phyloP scores from a whole-genome alignment of 805 yeast species.

The Maudiozyma serrabonitensis region DNA sequence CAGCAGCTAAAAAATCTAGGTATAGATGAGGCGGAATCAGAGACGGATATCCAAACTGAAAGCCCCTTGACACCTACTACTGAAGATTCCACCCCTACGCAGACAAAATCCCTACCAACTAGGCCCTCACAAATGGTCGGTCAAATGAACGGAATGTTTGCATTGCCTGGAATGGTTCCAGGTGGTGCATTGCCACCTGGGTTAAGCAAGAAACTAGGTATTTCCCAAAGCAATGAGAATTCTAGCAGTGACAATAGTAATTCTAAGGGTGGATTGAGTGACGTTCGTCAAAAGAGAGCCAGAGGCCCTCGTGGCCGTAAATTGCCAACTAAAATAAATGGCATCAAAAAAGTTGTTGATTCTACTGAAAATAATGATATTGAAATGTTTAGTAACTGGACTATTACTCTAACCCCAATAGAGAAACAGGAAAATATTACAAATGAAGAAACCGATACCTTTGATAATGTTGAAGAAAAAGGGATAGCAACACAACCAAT shows the following conservation, averaged over 20 bases:
- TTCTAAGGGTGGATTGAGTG: neutral
- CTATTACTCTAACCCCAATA: slow-evolving; percentile 2
- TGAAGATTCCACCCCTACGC: slow-evolving; percentile 5
- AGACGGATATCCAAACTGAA: slow-evolving; percentile 21
- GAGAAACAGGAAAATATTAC: neutral
- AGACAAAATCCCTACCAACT: neutral
- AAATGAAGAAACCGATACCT: neutral
- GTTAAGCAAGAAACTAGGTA: slow-evolving; percentile 13
- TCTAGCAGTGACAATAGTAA: neutral
- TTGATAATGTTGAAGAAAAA: neutral
- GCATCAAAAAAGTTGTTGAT: slow-evolving; percentile 24
- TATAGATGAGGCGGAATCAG: slow-evolving; percentile 23
- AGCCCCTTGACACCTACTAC: neutral
- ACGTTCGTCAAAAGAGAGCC: slow-evolving; percentile 36
- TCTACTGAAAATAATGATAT: slow-evolving; percentile 11
- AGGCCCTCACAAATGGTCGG: slow-evolving; percentile 33
- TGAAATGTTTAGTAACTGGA: slow-evolving; percentile 20
- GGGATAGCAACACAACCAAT: neutral
- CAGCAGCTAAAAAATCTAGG: slow-evolving; percentile 44
- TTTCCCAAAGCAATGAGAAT: neutral
- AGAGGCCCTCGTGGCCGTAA: slow-evolving; percentile 69
- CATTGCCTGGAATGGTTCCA: slow-evolving; percentile 41
- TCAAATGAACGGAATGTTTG: slow-evolving; percentile 52
- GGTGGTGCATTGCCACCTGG: slow-evolving; percentile 22
- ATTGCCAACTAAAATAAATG: slow-evolving; percentile 46